Conservation (phyloP, 176 grass and related monocot genomes). For the Pontederia crassipes region DNA sequence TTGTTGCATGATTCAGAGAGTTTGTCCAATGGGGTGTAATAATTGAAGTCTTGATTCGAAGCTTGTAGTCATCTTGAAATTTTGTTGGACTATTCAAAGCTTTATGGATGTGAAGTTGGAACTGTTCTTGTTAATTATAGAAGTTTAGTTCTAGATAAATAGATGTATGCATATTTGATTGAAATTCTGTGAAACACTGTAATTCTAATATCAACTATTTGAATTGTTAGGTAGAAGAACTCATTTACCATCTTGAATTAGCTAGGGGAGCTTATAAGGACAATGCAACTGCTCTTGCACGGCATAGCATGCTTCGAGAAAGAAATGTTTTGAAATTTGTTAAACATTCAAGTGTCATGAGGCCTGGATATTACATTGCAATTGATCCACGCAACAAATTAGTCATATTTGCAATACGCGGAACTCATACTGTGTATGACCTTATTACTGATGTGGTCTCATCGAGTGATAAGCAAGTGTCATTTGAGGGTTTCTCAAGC, state of each 20-base stretch:
- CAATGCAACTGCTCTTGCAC: constrained; percentile 48
- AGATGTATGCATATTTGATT: no score
- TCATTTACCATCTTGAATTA: constrained; percentile 83
- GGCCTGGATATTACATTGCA: constrained; percentile 78
- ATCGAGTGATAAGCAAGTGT: constrained; percentile 63
- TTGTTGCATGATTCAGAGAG: no score
- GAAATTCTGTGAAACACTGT: no score
- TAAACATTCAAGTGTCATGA: constrained; percentile 74
- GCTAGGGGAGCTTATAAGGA: constrained; percentile 79
- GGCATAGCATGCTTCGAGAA: constrained; percentile 78
- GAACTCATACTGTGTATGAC: constrained; percentile 85
- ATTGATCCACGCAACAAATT: constrained; percentile 58
- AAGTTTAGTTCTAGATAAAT: no score
- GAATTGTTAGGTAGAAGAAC: constrained; percentile 59
- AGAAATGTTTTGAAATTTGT: constrained; percentile 82
- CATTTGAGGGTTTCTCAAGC: constrained; percentile 62
- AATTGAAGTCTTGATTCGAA: no score
- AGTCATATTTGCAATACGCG: constrained; percentile 85
- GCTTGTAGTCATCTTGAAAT: no score
- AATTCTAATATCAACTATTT: not conserved
- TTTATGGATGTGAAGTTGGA: no score
- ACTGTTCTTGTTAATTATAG: no score
- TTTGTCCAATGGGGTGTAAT: no score
- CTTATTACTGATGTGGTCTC: constrained; percentile 79
- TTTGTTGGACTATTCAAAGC: no score